Percentiles rank a stretch among this genome's conserved stretches.
phyloP scores from a whole-genome alignment of 2,329 filamentous ascomycete species.

The Fusarium denticulatum region DNA sequence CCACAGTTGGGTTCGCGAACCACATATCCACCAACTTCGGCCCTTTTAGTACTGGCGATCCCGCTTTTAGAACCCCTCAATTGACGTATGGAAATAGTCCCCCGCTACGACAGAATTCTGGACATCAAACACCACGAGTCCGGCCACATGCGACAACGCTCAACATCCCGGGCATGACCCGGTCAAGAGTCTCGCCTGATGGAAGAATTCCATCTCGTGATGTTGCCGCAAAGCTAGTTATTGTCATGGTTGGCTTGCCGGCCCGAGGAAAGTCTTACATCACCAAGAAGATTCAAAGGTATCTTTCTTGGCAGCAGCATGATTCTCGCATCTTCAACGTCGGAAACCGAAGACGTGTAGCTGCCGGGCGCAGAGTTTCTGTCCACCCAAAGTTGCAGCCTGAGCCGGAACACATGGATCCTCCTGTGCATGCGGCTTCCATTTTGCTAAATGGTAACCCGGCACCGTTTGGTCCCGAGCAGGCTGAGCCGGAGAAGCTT shows the following conservation, averaged over 20 bases:
- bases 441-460: slow-evolving; percentile 67
- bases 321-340: slow-evolving; percentile 98
- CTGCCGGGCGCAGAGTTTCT: slow-evolving; percentile 66
- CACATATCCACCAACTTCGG: slow-evolving; percentile 36
- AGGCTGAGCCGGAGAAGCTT: slow-evolving; percentile 52
- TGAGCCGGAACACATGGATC: slow-evolving; percentile 53
- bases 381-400: slow-evolving; percentile 47
- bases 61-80: slow-evolving; percentile 23
- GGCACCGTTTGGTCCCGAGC: slow-evolving; percentile 47
- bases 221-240: slow-evolving; percentile 94
- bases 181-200: slow-evolving; percentile 94
- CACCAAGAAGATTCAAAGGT: slow-evolving; percentile 96
- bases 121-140: slow-evolving; percentile 78
- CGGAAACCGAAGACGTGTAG: slow-evolving; percentile 86
- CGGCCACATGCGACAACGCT: slow-evolving; percentile 90
- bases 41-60: slow-evolving; percentile 34
- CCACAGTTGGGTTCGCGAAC: slow-evolving; percentile 28
- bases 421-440: slow-evolving; percentile 63
- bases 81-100: slow-evolving; percentile 59
- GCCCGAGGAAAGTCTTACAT: slow-evolving; percentile 98
- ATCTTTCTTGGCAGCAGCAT: slow-evolving; percentile 97
- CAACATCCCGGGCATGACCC: slow-evolving; percentile 95
- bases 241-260: slow-evolving; percentile 97
- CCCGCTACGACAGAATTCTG: slow-evolving; percentile 77
- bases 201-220: slow-evolving; percentile 93